phyloP scores from a whole-genome alignment of 805 yeast species.

The Saccharomycopsis selenospora region DNA sequence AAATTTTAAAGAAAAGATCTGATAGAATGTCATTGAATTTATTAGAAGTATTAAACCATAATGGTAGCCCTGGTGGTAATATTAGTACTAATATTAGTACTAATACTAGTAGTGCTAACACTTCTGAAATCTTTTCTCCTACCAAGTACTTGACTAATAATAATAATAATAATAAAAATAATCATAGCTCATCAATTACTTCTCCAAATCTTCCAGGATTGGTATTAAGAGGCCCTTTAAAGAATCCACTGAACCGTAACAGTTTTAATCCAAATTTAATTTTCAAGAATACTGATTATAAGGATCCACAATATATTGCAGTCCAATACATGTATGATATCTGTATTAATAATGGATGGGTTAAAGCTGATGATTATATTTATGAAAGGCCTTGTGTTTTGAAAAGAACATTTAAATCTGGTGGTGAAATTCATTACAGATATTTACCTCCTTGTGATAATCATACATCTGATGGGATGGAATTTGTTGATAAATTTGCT shows the following conservation, averaged over 20 bases:
- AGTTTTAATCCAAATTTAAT: no score
- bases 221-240: no score
- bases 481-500: neutral
- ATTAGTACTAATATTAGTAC: neutral
- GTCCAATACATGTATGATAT: slow-evolving; percentile 1
- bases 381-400: neutral
- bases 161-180: no score
- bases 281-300: neutral
- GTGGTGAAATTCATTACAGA: neutral
- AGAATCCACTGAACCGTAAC: no score
- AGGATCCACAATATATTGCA: neutral
- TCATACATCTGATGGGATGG: neutral
- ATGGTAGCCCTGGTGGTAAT: neutral
- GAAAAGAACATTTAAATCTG: neutral
- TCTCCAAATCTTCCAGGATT: no score
- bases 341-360: neutral
- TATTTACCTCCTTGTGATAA: neutral
- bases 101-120: no score
- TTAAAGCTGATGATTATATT: neutral
- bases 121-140: no score
- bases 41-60: neutral
- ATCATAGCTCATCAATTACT: no score
- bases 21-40: neutral
- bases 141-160: no score
- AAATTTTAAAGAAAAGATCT: neutral